These are phyloP conservation scores for Coniella vitis DNA, from an alignment of 2,329 filamentous ascomycete genomes.

Conservation along the genomic window DNA sequence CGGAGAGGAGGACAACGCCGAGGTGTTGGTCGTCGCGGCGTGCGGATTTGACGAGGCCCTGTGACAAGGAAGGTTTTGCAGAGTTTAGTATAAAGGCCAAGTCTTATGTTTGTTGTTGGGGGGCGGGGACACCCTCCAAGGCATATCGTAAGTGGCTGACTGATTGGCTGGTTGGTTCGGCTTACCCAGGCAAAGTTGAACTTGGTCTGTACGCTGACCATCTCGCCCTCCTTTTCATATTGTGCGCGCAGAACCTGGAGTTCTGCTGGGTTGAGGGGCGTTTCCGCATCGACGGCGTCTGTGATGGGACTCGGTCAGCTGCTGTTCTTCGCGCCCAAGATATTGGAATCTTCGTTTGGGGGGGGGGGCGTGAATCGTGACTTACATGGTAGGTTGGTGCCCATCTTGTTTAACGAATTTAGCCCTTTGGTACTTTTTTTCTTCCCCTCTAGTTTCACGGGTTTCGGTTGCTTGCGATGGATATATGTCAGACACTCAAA, in stretches of 20 bases:
- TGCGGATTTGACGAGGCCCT: conserved; percentile 94
- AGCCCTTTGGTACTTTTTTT: background rate
- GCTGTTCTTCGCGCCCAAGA: background rate
- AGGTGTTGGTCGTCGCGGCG: conserved; percentile 82
- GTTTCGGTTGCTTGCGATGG: no score
- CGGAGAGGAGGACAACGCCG: conserved; percentile 85
- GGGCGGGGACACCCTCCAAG: no score
- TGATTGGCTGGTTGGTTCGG: background rate
- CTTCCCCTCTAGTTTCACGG: background rate
- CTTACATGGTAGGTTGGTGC: conserved; percentile 42
- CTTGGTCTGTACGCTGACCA: conserved; percentile 95
- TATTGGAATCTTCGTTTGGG: background rate
- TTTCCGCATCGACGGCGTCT: conserved; percentile 98
- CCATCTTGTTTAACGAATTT: conserved; percentile 29
- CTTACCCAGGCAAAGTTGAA: conserved; percentile 99
- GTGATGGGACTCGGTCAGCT: conserved; percentile 14
- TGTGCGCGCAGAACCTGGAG: conserved; percentile 87
- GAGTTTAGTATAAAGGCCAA: no score
- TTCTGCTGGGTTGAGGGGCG: conserved; percentile 87
- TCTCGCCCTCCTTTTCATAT: conserved; percentile 95
- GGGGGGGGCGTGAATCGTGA: conserved; percentile 1
- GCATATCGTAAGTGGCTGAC: no score
- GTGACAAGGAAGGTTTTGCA: conserved; percentile 5
- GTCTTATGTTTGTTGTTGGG: no score
- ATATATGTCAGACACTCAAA: no score